Base-by-base conservation (phyloP, 441 rosid genomes). In the Euphorbia celastroides region DNA sequence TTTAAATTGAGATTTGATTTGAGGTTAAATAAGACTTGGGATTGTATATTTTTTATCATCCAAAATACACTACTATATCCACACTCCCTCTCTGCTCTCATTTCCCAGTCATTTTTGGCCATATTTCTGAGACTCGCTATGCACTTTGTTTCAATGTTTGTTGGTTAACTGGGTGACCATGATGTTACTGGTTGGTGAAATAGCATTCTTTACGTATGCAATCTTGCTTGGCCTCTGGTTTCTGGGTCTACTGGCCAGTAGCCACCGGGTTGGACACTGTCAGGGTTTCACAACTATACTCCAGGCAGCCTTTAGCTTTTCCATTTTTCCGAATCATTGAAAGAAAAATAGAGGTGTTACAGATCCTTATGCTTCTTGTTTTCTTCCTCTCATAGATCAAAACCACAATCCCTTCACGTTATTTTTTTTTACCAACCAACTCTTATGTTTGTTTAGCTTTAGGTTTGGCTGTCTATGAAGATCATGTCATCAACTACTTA, bases 1-100 rank as follows among this genome's bases (percentile, higher is more conserved):
- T 60, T 12, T 7, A 22, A 32, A 14, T 51, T 59, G 26, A 51
- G 57, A 23, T 32, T 68, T 30, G 65, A 60, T 50, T 30, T 57
- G 19, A 50, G 59, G 36, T 48, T 34, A 31, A 31, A 23, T 48
- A 48, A 16, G 22, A 0, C 13, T 34, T 26, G 42, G 19, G 32
- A 20, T 51, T 51, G 22, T 51, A 38, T 44, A 7, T 36, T 25
- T 25, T 17, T 20, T 50, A n/a, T n/a, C 20, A 65, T 34, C 7
- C 8, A 42, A 50, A 44, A 32, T 38, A 30, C 27, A 50, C 54
- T 48, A 50, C 22, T 25, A 31, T 65, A 25, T 23, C 31, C 23
- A 19, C n/a, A 11, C 36, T 48, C 31, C 27, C 64, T 48, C 31
- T 17, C 64, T 36, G 30, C 9, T 17, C 14, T 65, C 28, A 5